Percentiles rank a stretch among this genome's conserved stretches.
Conservation (phyloP, 139 green algal species). For the Coccomyxa sp. region DNA sequence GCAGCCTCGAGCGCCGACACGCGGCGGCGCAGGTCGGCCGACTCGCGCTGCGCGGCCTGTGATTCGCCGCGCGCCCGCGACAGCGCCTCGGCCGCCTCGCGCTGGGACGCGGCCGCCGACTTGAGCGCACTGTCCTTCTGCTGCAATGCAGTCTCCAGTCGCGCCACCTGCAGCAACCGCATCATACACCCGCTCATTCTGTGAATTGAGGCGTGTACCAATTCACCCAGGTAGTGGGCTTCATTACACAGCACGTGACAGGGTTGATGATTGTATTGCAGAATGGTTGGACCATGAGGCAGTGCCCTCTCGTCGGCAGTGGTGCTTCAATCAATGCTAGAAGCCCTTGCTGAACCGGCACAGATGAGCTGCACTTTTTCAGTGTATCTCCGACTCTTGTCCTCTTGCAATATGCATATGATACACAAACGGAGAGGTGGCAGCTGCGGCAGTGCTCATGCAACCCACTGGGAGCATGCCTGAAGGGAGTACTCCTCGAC, state of each 20-base stretch:
- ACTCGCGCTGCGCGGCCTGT: neutral
- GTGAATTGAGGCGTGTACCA: neutral
- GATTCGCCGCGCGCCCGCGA: neutral
- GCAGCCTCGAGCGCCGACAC: neutral
- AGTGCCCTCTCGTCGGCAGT: neutral
- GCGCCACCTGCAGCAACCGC: neutral
- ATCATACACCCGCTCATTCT: neutral
- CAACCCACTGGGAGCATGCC: neutral
- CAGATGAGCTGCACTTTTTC: neutral
- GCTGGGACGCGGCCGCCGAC: neutral
- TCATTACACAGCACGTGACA: neutral
- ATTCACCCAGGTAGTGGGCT: neutral
- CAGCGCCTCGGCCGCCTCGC: neutral
- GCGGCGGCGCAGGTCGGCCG: neutral
- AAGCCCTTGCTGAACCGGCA: neutral
- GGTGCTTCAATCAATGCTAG: neutral
- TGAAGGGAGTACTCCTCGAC: neutral
- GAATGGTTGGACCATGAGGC: neutral
- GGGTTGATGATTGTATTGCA: no score
- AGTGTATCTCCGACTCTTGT: neutral
- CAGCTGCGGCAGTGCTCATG: no score
- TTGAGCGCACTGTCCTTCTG: neutral
- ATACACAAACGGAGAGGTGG: neutral
- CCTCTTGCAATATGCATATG: neutral
- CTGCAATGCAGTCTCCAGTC: neutral